A percentile compares a stretch with the other conserved stretches of the same genome.
Evolutionary conservation across 257 asterid species (phyloP).

Genomic region (Solanum chiquidenum): DNA sequence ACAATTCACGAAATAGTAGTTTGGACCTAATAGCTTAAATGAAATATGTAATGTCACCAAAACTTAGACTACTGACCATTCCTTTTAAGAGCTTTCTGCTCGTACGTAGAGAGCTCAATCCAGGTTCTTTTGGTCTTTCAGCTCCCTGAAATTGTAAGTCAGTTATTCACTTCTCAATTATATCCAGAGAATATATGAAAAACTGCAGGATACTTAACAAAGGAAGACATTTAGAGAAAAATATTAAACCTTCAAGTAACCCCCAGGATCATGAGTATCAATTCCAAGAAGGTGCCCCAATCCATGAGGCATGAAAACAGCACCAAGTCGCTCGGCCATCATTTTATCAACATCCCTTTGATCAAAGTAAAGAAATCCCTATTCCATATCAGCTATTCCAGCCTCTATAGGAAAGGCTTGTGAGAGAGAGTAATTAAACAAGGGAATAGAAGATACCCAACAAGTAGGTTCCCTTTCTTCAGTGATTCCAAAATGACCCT

Average conservation of each 20-base stretch:
- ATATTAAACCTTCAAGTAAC: conserved; percentile 61
- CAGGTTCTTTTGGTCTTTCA: conserved; percentile 73
- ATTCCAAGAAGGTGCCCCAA: conserved; percentile 94
- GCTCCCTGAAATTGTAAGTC: conserved; percentile 54
- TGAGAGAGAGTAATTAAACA: not conserved
- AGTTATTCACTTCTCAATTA: not conserved
- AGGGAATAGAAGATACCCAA: conserved; percentile 42
- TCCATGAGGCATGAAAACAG: conserved; percentile 92
- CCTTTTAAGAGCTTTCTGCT: conserved; percentile 82
- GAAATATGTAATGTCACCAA: not conserved
- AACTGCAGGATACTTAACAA: not conserved
- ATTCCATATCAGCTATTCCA: not conserved
- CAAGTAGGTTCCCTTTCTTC: conserved; percentile 60
- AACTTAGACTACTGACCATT: conserved; percentile 47
- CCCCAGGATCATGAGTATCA: conserved; percentile 98
- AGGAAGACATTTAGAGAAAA: not conserved
- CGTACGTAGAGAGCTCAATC: conserved; percentile 72
- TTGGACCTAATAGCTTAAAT: not conserved
- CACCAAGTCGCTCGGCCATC: conserved; percentile 70
- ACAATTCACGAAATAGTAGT: not conserved
- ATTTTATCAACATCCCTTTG: conserved; percentile 68
- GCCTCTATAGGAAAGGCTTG: not conserved
- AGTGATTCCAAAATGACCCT: conserved; percentile 51
- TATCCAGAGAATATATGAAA: not conserved
- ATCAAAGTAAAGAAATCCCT: conserved; percentile 11